phyloP scores from a whole-genome alignment of 2,329 filamentous ascomycete genomes.

The Ustulina deusta region DNA sequence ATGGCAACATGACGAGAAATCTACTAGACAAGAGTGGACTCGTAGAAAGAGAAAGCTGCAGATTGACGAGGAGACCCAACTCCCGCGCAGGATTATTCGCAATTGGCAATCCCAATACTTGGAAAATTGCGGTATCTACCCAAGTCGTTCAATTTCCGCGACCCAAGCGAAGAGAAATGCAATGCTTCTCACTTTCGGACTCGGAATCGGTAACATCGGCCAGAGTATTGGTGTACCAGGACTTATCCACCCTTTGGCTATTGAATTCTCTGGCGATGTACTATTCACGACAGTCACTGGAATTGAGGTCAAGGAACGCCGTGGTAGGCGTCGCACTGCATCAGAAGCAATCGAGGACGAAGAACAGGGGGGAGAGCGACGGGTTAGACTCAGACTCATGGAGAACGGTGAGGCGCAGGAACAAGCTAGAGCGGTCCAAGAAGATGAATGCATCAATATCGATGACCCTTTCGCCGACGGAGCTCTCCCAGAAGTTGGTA shows the following conservation, averaged over 20 bases:
- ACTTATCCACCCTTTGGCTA: slow-evolving; percentile 58
- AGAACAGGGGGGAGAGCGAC: slow-evolving; percentile 52
- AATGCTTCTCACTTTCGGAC: slow-evolving; percentile 55
- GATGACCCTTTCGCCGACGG: slow-evolving; percentile 37
- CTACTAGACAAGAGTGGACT: slow-evolving; percentile 30
- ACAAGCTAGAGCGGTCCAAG: slow-evolving; percentile 30
- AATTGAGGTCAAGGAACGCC: slow-evolving; percentile 44
- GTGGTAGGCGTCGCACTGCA: slow-evolving; percentile 55
- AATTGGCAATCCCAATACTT: slow-evolving; percentile 59
- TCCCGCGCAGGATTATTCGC: slow-evolving; percentile 55
- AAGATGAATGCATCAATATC: slow-evolving; percentile 46
- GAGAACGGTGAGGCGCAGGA: slow-evolving; percentile 40
- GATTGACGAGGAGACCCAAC: slow-evolving; percentile 50
- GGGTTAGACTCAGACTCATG: slow-evolving; percentile 54
- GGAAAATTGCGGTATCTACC: slow-evolving; percentile 59
- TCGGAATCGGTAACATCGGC: slow-evolving; percentile 55
- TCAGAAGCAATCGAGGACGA: slow-evolving; percentile 58
- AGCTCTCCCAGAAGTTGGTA: slow-evolving; percentile 49
- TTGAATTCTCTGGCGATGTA: slow-evolving; percentile 59
- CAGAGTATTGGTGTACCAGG: slow-evolving; percentile 48
- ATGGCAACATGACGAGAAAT: slow-evolving; percentile 35
- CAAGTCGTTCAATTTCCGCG: slow-evolving; percentile 47
- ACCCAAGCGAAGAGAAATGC: slow-evolving; percentile 59
- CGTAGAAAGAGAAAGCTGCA: slow-evolving; percentile 45
- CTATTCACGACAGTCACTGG: slow-evolving; percentile 57